These are phyloP conservation scores for Chloroidium sp. DNA, from an alignment of 163 green algal genomes.

Conservation along the genomic window DNA sequence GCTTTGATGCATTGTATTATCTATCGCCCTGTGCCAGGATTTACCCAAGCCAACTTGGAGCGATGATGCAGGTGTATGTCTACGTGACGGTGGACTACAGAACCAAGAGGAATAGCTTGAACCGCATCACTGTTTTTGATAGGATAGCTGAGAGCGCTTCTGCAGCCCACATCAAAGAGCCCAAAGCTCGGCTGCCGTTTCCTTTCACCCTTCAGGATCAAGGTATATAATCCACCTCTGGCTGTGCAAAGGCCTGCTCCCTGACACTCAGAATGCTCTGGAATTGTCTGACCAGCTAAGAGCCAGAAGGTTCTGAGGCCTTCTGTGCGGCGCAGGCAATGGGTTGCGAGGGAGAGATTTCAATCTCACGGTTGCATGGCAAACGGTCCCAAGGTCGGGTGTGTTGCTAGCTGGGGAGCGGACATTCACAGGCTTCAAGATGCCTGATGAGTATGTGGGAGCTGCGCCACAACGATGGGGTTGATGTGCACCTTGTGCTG, in stretches of 20 bases:
- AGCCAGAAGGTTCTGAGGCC: too few species aligned
- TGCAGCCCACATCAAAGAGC: neutral
- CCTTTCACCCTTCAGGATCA: neutral
- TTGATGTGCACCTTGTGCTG: too few species aligned
- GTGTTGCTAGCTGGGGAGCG: constrained; percentile 6
- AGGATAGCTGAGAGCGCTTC: constrained; percentile 45
- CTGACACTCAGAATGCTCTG: neutral
- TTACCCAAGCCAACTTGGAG: neutral
- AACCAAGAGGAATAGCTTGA: constrained; percentile 33
- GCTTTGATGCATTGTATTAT: too few species aligned
- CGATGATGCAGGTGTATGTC: constrained; percentile 30
- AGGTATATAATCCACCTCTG: neutral
- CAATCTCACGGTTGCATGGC: constrained; percentile 74
- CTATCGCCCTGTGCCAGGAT: constrained; percentile 2
- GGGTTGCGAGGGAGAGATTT: constrained; percentile 38
- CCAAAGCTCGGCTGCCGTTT: neutral
- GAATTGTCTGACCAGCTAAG: neutral
- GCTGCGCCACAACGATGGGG: too few species aligned
- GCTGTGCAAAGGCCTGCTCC: neutral
- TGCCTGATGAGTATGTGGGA: neutral
- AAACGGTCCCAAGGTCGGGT: constrained; percentile 56
- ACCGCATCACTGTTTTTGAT: constrained; percentile 71
- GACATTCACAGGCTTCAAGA: constrained; percentile 9
- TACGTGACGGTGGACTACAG: constrained; percentile 62
- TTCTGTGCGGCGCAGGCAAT: neutral